These are phyloP conservation scores for Gynostemma pentaphyllum DNA, from an alignment of 306 rosid species.

Conservation along the genomic window DNA sequence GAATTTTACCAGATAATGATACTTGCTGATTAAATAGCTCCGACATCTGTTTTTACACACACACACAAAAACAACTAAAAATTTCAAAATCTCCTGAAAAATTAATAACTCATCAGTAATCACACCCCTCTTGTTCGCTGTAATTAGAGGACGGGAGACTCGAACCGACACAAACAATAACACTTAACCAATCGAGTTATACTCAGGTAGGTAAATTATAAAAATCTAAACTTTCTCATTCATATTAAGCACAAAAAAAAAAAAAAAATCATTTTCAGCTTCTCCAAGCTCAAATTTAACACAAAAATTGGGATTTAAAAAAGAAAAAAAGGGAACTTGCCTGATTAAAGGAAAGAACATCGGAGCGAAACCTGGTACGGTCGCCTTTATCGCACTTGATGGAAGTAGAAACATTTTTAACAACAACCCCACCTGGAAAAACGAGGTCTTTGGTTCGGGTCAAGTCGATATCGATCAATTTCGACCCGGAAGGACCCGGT, in stretches of 20 bases:
- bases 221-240: too few relatives aligned
- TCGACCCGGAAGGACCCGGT: slow-evolving; percentile 21
- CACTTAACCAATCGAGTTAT: too few relatives aligned
- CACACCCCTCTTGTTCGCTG: too few relatives aligned
- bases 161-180: too few relatives aligned
- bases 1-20: slow-evolving; percentile 66
- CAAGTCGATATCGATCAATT: slow-evolving; percentile 41
- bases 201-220: too few relatives aligned
- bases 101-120: too few relatives aligned
- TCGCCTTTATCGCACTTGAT: slow-evolving; percentile 89
- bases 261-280: too few relatives aligned
- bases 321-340: slow-evolving; percentile 5
- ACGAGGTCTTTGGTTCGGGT: slow-evolving; percentile 40
- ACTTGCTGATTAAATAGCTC: slow-evolving; percentile 58
- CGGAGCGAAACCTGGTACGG: slow-evolving; percentile 64
- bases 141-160: too few relatives aligned
- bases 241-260: too few relatives aligned
- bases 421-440: slow-evolving; percentile 52
- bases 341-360: slow-evolving; percentile 61
- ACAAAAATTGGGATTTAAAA: too few relatives aligned
- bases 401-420: slow-evolving; percentile 37
- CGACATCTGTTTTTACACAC: slow-evolving; percentile 60
- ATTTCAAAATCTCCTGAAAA: neutral
- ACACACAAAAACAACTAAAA: neutral
- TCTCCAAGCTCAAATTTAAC: too few relatives aligned